These are phyloP conservation scores for Leishmania mexicana DNA, from an alignment of 208 protist genomes.

Conservation along the genomic window DNA sequence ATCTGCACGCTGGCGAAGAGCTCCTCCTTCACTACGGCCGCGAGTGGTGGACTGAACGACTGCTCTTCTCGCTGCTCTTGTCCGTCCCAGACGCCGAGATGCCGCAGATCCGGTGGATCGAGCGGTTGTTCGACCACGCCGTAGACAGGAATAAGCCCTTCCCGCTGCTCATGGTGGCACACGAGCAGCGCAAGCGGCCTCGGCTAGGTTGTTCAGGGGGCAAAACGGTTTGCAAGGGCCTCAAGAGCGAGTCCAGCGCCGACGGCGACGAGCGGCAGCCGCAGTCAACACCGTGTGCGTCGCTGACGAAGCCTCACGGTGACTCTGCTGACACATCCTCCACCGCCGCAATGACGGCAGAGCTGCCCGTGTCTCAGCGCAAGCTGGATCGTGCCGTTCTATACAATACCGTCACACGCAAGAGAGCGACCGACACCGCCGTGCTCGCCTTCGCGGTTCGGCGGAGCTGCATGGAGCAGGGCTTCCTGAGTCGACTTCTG, in stretches of 20 bases:
- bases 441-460: constrained; percentile 71
- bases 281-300: neutral
- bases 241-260: neutral
- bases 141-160: constrained; percentile 64
- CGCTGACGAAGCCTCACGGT: neutral
- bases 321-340: neutral
- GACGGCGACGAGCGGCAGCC: neutral
- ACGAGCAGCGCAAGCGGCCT: constrained; percentile 10
- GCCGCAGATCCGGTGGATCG: constrained; percentile 66
- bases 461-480: constrained; percentile 53
- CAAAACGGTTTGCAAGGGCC: neutral
- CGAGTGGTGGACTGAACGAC: constrained; percentile 85
- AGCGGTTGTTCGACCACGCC: constrained; percentile 50
- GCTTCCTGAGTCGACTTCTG: constrained; percentile 53
- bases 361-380: neutral
- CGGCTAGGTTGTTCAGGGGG: neutral
- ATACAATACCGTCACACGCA: constrained; percentile 62
- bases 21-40: constrained; percentile 85
- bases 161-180: constrained; percentile 45
- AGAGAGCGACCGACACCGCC: constrained; percentile 60
- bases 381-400: constrained; percentile 34
- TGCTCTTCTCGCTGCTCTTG: constrained; percentile 70
- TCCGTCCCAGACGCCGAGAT: constrained; percentile 51
- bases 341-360: neutral
- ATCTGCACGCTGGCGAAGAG: constrained; percentile 74